Evolutionary conservation across 2,329 filamentous ascomycete species (phyloP).

Genomic region (Pseudogymnoascus sp.): DNA sequence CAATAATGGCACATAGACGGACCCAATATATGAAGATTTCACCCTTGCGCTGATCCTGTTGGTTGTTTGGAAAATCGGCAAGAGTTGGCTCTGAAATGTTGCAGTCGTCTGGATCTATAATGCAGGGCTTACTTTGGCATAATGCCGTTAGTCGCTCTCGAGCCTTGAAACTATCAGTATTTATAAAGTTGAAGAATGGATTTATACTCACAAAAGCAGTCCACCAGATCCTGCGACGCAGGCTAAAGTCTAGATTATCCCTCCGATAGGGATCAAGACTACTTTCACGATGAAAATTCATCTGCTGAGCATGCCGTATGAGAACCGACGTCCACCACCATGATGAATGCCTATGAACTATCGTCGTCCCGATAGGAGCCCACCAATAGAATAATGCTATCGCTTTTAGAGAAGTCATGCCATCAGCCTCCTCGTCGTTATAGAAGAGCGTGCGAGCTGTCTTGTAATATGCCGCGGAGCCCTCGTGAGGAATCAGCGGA

Average conservation of each 20-base stretch:
- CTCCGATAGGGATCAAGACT: conserved; percentile 19
- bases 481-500: conserved; percentile 34
- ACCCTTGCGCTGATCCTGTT: conserved; percentile 27
- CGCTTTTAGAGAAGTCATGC: conserved; percentile 31
- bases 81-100: conserved; percentile 33
- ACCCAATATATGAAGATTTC: conserved; percentile 38
- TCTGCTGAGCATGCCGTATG: conserved; percentile 38
- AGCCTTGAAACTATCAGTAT: conserved; percentile 17
- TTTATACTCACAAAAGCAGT: conserved; percentile 29
- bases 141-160: conserved; percentile 35
- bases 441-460: conserved; percentile 36
- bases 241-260: conserved; percentile 18
- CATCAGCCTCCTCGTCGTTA: conserved; percentile 33
- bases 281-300: conserved; percentile 37
- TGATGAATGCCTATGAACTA: conserved; percentile 34
- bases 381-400: conserved; percentile 40
- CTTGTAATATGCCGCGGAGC: conserved; percentile 34
- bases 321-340: conserved; percentile 42
- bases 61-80: conserved; percentile 33
- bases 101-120: conserved; percentile 37
- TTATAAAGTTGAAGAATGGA: neutral
- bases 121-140: conserved; percentile 37
- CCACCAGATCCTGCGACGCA: conserved; percentile 37
- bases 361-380: conserved; percentile 34
- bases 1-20: conserved; percentile 34